A percentile compares a stretch with the other conserved stretches of the same genome.
Conservation (phyloP, 768 basidiomycete species). For the Auricularia cornea region DNA sequence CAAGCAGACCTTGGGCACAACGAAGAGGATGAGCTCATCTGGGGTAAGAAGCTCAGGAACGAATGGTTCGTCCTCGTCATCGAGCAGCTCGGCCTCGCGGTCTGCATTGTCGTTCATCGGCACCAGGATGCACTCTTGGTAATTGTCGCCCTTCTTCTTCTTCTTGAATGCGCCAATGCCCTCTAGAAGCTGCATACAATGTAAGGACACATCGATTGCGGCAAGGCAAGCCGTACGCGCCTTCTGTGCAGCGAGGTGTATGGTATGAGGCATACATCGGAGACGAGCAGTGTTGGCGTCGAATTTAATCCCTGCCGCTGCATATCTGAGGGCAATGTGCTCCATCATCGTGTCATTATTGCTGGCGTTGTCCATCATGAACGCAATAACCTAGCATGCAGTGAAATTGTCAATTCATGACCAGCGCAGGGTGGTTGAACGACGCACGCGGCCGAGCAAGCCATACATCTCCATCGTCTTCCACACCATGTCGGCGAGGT, state of each 20-base stretch:
- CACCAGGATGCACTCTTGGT: background rate
- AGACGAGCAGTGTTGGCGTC: conserved; percentile 16
- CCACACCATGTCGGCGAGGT: conserved; percentile 29
- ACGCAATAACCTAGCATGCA: conserved; percentile 19
- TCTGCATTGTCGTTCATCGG: conserved; percentile 9
- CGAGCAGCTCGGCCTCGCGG: conserved; percentile 7
- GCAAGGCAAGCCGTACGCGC: conserved; percentile 10
- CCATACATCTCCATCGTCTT: conserved; percentile 21
- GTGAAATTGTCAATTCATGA: background rate
- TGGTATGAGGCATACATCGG: conserved; percentile 31
- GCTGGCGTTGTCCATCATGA: conserved; percentile 29
- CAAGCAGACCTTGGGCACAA: too few species aligned
- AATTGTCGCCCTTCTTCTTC: conserved; percentile 14
- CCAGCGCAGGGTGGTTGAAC: background rate
- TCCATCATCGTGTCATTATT: conserved; percentile 30
- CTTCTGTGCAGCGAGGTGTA: conserved; percentile 30
- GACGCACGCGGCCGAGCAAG: conserved; percentile 14
- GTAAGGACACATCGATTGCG: background rate
- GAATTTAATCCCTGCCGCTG: conserved; percentile 17
- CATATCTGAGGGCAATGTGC: conserved; percentile 12
- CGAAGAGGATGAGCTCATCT: too few species aligned
- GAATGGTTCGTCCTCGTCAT: conserved; percentile 7
- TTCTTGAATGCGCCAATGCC: conserved; percentile 9
- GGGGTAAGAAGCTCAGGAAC: too few species aligned
- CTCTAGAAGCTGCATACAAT: conserved; percentile 3